Evolutionary conservation across 352 stramenopile genomes (phyloP).

Genomic region (Elongisporangium anandrum): DNA sequence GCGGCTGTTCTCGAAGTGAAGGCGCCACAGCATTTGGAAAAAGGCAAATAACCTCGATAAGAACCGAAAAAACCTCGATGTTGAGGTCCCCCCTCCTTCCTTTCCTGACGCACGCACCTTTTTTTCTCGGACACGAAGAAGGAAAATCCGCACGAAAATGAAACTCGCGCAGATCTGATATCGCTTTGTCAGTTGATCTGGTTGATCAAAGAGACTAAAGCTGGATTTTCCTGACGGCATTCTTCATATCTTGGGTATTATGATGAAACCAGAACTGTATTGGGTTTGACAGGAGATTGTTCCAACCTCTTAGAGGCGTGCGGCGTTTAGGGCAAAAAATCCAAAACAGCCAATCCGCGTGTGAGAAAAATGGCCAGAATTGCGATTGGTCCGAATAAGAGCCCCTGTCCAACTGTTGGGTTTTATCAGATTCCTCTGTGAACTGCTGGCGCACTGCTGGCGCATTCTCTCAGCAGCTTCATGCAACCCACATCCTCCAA

Average conservation of each 20-base stretch:
- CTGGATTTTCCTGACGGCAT: background rate
- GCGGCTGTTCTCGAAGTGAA: background rate
- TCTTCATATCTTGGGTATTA: background rate
- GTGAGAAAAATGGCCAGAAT: background rate
- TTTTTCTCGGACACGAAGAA: background rate
- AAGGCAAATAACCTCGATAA: background rate
- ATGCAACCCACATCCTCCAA: too few relatives aligned
- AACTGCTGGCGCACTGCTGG: too few relatives aligned
- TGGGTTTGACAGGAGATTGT: background rate
- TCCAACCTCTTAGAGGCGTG: background rate
- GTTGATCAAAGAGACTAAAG: background rate
- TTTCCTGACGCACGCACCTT: slow-evolving; percentile 1
- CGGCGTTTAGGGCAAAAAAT: background rate
- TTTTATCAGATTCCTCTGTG: background rate
- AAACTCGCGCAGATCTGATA: background rate
- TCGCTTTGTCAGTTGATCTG: background rate
- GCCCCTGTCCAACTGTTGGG: background rate
- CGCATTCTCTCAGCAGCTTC: too few relatives aligned
- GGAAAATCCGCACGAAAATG: background rate
- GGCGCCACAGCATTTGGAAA: background rate
- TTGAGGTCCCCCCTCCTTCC: background rate
- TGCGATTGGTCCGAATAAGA: background rate
- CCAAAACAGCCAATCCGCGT: background rate
- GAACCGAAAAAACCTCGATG: background rate
- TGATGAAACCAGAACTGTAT: background rate